Conservation (phyloP, 768 basidiomycete species). For the Phlebiopsis flavidoalba region DNA sequence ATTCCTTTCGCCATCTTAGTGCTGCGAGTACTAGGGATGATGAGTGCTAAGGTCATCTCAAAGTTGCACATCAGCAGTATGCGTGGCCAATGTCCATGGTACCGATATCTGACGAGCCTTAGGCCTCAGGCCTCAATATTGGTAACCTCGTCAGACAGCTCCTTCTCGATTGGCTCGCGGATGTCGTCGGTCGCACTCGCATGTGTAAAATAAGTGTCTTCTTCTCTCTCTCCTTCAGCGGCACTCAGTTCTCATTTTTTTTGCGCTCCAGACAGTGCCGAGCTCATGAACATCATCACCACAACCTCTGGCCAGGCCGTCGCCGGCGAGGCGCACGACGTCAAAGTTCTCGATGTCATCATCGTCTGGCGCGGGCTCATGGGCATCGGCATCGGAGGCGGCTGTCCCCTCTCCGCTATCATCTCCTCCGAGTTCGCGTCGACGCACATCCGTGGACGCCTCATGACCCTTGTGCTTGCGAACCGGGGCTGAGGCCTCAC, state of each 20-base stretch:
- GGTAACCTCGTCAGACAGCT: constrained; percentile 38
- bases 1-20: no score
- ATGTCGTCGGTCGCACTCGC: constrained; percentile 36
- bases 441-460: constrained; percentile 39
- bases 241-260: neutral
- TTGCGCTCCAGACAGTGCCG: constrained; percentile 36
- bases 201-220: constrained; percentile 27
- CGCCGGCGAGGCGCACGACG: constrained; percentile 30
- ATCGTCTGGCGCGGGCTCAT: constrained; percentile 35
- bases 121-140: no score
- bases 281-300: constrained; percentile 33
- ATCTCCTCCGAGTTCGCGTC: constrained; percentile 47
- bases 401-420: constrained; percentile 40
- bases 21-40: no score
- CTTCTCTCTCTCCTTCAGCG: neutral
- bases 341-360: constrained; percentile 37
- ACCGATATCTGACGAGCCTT: no score
- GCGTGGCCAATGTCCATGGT: no score
- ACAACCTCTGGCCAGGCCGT: constrained; percentile 35
- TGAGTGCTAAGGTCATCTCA: no score
- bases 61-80: no score
- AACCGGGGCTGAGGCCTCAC: constrained; percentile 40
- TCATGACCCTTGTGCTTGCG: constrained; percentile 47
- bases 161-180: constrained; percentile 41
- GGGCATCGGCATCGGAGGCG: constrained; percentile 11